A percentile compares a stretch with the other conserved stretches of the same genome.
phyloP scores from a whole-genome alignment of 2,329 filamentous ascomycete genomes.

The Exophiala spinifera region DNA sequence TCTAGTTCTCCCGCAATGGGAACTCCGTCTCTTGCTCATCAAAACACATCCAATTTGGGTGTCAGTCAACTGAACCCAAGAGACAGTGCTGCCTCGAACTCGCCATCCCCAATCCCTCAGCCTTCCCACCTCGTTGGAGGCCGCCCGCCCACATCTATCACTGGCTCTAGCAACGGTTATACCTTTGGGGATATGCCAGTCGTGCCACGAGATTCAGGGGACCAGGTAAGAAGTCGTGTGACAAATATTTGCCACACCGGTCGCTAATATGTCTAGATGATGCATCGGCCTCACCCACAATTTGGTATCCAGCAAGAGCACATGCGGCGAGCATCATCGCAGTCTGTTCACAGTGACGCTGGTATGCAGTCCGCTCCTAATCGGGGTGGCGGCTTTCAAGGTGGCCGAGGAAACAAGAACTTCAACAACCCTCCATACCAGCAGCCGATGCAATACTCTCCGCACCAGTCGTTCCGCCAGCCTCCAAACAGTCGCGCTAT shows the following conservation, averaged over 20 bases:
- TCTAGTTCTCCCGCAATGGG: slow-evolving; percentile 53
- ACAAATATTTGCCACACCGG: slow-evolving; percentile 2
- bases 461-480: slow-evolving; percentile 51
- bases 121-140: slow-evolving; percentile 78
- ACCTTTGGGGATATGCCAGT: slow-evolving; percentile 67
- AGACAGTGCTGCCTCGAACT: slow-evolving; percentile 78
- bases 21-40: slow-evolving; percentile 34
- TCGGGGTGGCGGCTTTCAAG: slow-evolving; percentile 51
- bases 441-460: slow-evolving; percentile 53
- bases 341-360: slow-evolving; percentile 73
- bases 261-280: slow-evolving; percentile 49
- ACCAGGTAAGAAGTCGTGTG: slow-evolving; percentile 63
- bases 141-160: slow-evolving; percentile 72
- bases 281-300: slow-evolving; percentile 66
- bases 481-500: slow-evolving; percentile 51
- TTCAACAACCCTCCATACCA: slow-evolving; percentile 53
- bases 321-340: slow-evolving; percentile 79
- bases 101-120: slow-evolving; percentile 89
- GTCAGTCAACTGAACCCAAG: slow-evolving; percentile 56
- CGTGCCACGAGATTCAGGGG: slow-evolving; percentile 64
- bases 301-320: slow-evolving; percentile 66
- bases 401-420: slow-evolving; percentile 56
- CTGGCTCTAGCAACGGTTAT: slow-evolving; percentile 67
- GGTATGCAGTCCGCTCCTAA: slow-evolving; percentile 51
- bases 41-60: slow-evolving; percentile 24